Evolutionary conservation across 352 stramenopile genomes (phyloP), one percentile per base, ranked within the genome.

Genomic region (Pelagophyceae sp.): DNA sequence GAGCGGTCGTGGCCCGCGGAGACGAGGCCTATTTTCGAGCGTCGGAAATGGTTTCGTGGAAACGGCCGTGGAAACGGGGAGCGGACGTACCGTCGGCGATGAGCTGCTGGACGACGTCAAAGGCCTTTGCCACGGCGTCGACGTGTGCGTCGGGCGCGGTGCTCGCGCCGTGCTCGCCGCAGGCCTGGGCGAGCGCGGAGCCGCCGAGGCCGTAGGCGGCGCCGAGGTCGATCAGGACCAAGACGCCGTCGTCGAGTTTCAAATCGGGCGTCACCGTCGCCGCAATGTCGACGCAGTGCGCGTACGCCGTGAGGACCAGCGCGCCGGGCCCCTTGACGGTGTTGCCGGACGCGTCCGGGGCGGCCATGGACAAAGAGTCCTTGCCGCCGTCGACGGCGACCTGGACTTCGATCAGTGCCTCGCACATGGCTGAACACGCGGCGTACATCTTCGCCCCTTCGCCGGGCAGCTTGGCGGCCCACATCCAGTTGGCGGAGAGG

Each of bases 401-500:
- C n/a, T 93, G 94, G 63, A 99, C 84, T 72, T 92, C 86, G 76
- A 97, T 91, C 85, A 99, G 94, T 45, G 95, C 94, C 75, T 94
- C 89, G 11, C 91, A 91, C 83, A 99, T 94, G 0, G 96, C 95
- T 72, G 93, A 85, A 83, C 95, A 99, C 76, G 94, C 96, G 83
- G 98, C 94, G 84, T 98, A 99, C 95, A 99, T 98, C 76, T 94
- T 95, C 6, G 95, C 92, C 72, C 94, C 96, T 86, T 99, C 96
- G n/a, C 96, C 96, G 3, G 91, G 89, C 33, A 99, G 90, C 87
- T 99, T 99, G 37, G 95, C 95, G 3, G 96, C 95, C 88, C 97
- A 99, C 96, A 99, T 99, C 96, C 96, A 99, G 87, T 99, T 99
- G 58, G 92, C 94, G 79, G 92, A 97, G 71, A 93, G 94, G 87